phyloP scores from a whole-genome alignment of 2,329 filamentous ascomycete genomes.

The Graphium sp. region DNA sequence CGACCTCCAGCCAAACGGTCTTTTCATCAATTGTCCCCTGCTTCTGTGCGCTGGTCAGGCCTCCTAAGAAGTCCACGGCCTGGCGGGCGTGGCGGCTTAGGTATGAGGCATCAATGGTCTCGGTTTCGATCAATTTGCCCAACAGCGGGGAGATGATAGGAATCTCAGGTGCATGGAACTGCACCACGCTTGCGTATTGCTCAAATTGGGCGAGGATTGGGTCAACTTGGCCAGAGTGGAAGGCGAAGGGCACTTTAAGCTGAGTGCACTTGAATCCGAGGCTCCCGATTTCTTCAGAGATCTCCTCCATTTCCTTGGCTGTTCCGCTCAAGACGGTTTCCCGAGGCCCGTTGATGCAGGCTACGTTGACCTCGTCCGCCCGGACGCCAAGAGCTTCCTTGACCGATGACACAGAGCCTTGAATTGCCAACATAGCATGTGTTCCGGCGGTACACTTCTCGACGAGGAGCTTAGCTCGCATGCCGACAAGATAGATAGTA shows the following conservation, averaged over 20 bases:
- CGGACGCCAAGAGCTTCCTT: constrained; percentile 29
- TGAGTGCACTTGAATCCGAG: constrained; percentile 23
- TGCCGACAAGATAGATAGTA: constrained; percentile 54
- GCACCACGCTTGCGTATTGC: constrained; percentile 18
- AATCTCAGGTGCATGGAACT: constrained; percentile 21
- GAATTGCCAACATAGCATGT: constrained; percentile 39
- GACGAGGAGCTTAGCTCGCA: constrained; percentile 47
- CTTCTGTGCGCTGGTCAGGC: constrained; percentile 36
- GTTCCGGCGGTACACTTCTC: constrained; percentile 47
- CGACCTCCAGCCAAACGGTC: constrained; percentile 53
- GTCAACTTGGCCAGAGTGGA: constrained; percentile 36
- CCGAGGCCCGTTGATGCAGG: constrained; percentile 60
- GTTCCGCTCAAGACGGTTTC: constrained; percentile 53
- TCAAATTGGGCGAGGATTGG: constrained; percentile 42
- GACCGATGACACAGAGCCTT: constrained; percentile 31
- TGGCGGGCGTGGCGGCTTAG: constrained; percentile 43
- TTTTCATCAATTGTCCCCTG: constrained; percentile 39
- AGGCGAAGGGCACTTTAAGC: constrained; percentile 33
- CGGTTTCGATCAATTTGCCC: constrained; percentile 32
- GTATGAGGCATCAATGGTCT: constrained; percentile 35
- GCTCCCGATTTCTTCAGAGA: constrained; percentile 18
- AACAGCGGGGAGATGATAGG: constrained; percentile 53
- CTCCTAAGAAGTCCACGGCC: constrained; percentile 47
- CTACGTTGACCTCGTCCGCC: constrained; percentile 26
- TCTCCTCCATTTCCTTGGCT: constrained; percentile 20